These are phyloP conservation scores for Paulownia fortunei DNA, from an alignment of 257 asterid species.

Conservation along the genomic window DNA sequence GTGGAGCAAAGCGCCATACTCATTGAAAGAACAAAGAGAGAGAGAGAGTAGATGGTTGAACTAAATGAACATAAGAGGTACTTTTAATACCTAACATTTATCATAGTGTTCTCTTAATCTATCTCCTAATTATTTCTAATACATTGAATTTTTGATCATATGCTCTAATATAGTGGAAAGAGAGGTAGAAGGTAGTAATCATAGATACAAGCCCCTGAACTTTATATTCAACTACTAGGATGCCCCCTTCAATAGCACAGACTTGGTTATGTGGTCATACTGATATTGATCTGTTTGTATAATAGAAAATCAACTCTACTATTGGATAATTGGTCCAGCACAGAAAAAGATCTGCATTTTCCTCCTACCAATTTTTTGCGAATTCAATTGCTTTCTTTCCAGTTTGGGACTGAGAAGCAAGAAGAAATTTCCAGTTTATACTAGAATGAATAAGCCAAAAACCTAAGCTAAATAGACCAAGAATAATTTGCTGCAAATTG, in stretches of 20 bases:
- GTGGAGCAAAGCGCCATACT: too few species aligned
- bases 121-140: background rate
- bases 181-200: background rate
- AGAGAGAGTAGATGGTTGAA: background rate
- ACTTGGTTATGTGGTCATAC: background rate
- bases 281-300: background rate
- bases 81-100: background rate
- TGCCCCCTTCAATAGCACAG: background rate
- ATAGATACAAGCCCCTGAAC: background rate
- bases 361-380: background rate
- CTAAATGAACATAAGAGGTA: background rate
- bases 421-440: background rate
- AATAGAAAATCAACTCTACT: background rate
- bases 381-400: background rate
- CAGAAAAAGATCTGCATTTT: background rate
- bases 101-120: background rate
- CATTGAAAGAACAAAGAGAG: background rate
- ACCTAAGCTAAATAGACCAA: slow-evolving; percentile 6
- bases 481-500: slow-evolving; percentile 3
- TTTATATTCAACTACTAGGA: background rate
- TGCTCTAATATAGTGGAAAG: background rate
- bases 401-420: background rate
- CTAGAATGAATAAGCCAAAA: slow-evolving; percentile 19
- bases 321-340: background rate
- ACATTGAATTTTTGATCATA: background rate